Conservation (phyloP, 495 filamentous ascomycete genomes). For the Lophiostoma macrostomum region DNA sequence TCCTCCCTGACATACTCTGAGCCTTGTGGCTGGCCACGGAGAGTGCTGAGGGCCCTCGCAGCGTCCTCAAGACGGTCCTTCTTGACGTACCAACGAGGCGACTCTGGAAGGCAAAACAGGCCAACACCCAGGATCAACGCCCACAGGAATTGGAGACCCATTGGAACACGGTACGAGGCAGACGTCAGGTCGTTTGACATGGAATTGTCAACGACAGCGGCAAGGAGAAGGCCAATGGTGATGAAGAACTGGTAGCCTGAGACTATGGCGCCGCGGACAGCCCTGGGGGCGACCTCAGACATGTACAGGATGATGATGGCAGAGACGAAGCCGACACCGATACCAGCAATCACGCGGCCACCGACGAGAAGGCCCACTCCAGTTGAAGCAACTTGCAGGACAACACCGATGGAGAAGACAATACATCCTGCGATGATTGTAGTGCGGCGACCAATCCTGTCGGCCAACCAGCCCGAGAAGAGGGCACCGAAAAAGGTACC, state of each 20-base stretch:
- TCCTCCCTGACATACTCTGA: slow-evolving; percentile 63
- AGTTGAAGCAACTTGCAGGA: slow-evolving; percentile 43
- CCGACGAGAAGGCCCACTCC: slow-evolving; percentile 66
- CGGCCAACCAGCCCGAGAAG: slow-evolving; percentile 40
- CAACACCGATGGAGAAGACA: slow-evolving; percentile 43
- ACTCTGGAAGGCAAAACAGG: slow-evolving; percentile 75
- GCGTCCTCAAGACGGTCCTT: slow-evolving; percentile 63
- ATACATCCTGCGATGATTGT: slow-evolving; percentile 41
- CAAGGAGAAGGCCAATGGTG: slow-evolving; percentile 76
- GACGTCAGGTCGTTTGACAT: slow-evolving; percentile 59
- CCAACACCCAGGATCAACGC: slow-evolving; percentile 69
- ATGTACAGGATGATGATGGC: slow-evolving; percentile 71
- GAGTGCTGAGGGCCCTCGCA: slow-evolving; percentile 58
- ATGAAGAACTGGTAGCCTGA: slow-evolving; percentile 81
- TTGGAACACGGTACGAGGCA: slow-evolving; percentile 75
- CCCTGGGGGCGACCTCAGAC: slow-evolving; percentile 74
- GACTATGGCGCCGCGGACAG: slow-evolving; percentile 79
- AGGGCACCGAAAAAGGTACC: slow-evolving; percentile 47
- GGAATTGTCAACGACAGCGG: slow-evolving; percentile 70
- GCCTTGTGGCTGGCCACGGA: slow-evolving; percentile 64
- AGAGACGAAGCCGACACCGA: slow-evolving; percentile 81
- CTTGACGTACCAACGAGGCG: slow-evolving; percentile 80
- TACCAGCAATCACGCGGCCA: slow-evolving; percentile 76
- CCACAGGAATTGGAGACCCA: slow-evolving; percentile 78
- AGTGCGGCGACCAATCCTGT: slow-evolving; percentile 41